phyloP scores from a whole-genome alignment of 352 stramenopile species.

The Pilasporangium apinafurcum region DNA sequence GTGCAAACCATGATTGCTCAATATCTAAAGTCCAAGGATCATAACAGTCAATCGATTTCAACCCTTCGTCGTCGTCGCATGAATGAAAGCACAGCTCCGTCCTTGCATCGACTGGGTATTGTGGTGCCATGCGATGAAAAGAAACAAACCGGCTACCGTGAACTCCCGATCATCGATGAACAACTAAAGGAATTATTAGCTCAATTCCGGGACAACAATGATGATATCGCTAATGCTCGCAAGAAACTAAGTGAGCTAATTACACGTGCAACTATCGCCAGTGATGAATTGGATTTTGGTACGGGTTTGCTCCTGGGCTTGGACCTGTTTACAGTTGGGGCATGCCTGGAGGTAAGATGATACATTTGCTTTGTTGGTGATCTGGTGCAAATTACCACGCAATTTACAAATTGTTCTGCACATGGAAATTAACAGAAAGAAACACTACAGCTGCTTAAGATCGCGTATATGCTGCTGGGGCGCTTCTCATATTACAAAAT shows the following conservation, averaged over 20 bases:
- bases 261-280: conserved; percentile 58
- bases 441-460: conserved; percentile 7
- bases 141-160: conserved; percentile 43
- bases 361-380: not conserved
- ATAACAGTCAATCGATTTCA: conserved; percentile 1
- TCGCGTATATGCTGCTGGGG: conserved; percentile 14
- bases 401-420: no score
- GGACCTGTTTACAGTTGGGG: conserved; percentile 42
- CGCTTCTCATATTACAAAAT: conserved; percentile 11
- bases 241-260: conserved; percentile 45
- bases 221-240: conserved; percentile 11
- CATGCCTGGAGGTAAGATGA: conserved; percentile 23
- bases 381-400: not conserved
- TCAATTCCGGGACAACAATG: conserved; percentile 8
- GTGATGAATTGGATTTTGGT: conserved; percentile 68
- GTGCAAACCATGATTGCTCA: not conserved
- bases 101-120: conserved; percentile 41
- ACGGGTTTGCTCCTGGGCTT: conserved; percentile 53
- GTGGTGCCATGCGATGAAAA: conserved; percentile 41
- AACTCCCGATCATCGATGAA: conserved; percentile 29
- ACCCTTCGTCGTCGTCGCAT: conserved; percentile 16
- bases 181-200: conserved; percentile 25
- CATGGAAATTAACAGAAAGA: conserved; percentile 9
- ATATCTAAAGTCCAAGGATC: not conserved
- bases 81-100: conserved; percentile 23